phyloP scores from a whole-genome alignment of 768 basidiomycete genomes.

The Leccinum sublutescens region DNA sequence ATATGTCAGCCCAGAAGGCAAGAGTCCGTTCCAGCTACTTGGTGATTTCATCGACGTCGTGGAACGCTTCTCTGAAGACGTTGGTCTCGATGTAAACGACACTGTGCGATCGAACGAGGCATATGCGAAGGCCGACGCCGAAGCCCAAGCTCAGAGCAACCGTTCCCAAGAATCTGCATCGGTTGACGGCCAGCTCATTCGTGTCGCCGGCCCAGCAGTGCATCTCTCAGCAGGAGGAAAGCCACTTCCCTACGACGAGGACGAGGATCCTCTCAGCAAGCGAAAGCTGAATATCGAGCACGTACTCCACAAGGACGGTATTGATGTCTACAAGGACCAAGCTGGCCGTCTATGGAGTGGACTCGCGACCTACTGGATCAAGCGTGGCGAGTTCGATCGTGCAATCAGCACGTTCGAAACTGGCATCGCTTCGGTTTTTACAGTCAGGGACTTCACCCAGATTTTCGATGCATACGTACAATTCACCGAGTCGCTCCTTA shows the following conservation, averaged over 20 bases:
- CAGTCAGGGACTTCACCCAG: conserved; percentile 95
- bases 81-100: conserved; percentile 83
- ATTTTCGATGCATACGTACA: conserved; percentile 97
- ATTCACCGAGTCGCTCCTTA: conserved; percentile 87
- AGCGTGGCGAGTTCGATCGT: conserved; percentile 91
- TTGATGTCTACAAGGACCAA: conserved; percentile 92
- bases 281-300: conserved; percentile 81
- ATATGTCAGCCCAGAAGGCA: conserved; percentile 86
- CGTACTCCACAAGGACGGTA: conserved; percentile 82
- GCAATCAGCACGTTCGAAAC: conserved; percentile 86
- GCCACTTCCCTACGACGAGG: conserved; percentile 63
- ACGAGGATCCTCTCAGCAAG: conserved; percentile 73
- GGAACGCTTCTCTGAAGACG: conserved; percentile 87
- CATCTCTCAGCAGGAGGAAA: conserved; percentile 52
- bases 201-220: conserved; percentile 66
- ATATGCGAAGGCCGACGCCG: conserved; percentile 48
- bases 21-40: conserved; percentile 93
- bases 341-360: conserved; percentile 96
- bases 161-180: conserved; percentile 41
- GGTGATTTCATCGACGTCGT: conserved; percentile 91
- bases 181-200: conserved; percentile 60
- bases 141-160: conserved; percentile 36
- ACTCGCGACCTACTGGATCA: conserved; percentile 97
- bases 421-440: conserved; percentile 81
- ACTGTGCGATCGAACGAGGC: conserved; percentile 57